Percentiles rank a stretch among this genome's conserved stretches.
Evolutionary conservation across 2,329 filamentous ascomycete genomes (phyloP).

Genomic region (Calycina herbarum): DNA sequence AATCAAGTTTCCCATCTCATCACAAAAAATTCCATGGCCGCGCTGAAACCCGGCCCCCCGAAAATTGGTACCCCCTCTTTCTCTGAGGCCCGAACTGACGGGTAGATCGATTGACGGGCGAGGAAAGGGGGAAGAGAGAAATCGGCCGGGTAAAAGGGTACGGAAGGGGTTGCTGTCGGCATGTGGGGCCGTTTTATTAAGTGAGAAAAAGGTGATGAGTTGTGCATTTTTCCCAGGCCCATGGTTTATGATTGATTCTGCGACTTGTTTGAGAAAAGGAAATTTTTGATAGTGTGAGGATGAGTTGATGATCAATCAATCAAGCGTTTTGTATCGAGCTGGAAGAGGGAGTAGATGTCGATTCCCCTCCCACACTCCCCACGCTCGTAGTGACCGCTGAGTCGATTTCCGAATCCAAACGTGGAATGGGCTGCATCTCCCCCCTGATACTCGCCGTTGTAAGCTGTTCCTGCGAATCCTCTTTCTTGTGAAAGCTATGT

Average conservation of each 20-base stretch:
- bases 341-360: not conserved
- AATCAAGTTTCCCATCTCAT: not conserved
- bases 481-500: conserved; percentile 39
- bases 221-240: not conserved
- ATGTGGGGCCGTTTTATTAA: not conserved
- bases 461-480: conserved; percentile 23
- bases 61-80: not conserved
- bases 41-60: not conserved
- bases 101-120: not conserved
- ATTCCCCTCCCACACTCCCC: not conserved
- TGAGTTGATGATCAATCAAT: not conserved
- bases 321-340: conserved; percentile 1
- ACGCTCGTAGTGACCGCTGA: not conserved
- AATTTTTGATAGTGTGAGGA: not conserved
- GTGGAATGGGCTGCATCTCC: not conserved
- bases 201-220: not conserved
- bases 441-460: not conserved
- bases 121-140: not conserved
- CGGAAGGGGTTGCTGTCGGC: not conserved
- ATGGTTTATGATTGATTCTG: not conserved
- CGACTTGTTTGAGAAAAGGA: not conserved
- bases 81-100: not conserved
- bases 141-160: not conserved
- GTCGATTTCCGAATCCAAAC: not conserved
- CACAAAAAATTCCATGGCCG: not conserved